Conservation (phyloP, 2,329 filamentous ascomycete genomes). For the Beauveria pseudobassiana region DNA sequence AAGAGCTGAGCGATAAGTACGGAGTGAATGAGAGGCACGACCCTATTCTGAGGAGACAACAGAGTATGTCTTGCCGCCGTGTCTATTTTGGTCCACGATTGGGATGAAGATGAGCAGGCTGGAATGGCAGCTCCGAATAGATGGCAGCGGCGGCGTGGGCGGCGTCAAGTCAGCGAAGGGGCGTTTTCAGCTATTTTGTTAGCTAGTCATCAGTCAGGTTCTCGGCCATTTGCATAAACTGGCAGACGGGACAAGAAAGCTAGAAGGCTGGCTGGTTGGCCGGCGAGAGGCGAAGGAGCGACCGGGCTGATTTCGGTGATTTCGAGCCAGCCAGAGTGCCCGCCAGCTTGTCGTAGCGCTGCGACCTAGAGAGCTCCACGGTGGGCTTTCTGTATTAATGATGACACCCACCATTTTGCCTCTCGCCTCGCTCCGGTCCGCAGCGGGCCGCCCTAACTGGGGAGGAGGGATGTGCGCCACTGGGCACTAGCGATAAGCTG, state of each 20-base stretch:
- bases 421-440: conserved; percentile 10
- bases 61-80: not conserved
- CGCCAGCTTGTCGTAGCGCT: too few species aligned
- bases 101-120: not conserved
- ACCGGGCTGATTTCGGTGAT: too few species aligned
- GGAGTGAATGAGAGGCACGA: not conserved
- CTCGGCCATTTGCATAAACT: too few species aligned
- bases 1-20: too few species aligned
- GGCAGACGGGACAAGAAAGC: not conserved
- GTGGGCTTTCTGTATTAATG: not conserved
- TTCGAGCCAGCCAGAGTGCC: too few species aligned
- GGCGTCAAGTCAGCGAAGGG: not conserved
- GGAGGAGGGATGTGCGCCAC: conserved; percentile 7
- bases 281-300: too few species aligned
- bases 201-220: too few species aligned
- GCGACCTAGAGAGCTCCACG: not conserved
- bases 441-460: conserved; percentile 1
- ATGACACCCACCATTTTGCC: conserved; percentile 4
- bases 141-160: too few species aligned
- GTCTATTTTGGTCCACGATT: not conserved
- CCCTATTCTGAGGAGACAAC: not conserved
- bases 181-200: not conserved
- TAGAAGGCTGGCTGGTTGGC: not conserved
- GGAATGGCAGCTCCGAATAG: not conserved
- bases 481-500: not conserved